phyloP scores from a whole-genome alignment of 1,139 yeast species.

The Entelexis sorbosivorans region DNA sequence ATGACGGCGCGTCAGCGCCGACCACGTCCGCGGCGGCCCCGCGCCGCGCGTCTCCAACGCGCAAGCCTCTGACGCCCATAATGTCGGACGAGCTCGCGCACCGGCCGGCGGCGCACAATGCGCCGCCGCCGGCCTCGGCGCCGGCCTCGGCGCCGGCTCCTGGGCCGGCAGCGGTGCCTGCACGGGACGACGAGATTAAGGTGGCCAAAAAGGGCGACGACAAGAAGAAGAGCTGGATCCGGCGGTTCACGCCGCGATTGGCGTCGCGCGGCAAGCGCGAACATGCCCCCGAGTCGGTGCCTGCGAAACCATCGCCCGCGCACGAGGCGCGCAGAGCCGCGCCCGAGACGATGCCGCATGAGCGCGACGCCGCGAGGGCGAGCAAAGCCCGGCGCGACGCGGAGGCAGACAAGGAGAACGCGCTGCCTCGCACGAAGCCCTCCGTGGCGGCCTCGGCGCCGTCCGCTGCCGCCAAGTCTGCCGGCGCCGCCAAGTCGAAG shows the following conservation, averaged over 20 bases:
- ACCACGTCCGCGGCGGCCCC: neutral
- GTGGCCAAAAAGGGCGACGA: constrained; percentile 4
- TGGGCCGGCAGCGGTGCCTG: neutral
- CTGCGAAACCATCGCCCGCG: neutral
- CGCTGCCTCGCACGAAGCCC: neutral
- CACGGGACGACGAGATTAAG: neutral
- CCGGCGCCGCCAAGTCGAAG: neutral
- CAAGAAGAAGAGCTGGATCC: constrained; percentile 20
- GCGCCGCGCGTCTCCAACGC: neutral
- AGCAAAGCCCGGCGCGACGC: neutral
- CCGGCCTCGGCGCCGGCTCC: neutral
- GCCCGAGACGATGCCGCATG: neutral
- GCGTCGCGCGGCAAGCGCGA: constrained; percentile 8
- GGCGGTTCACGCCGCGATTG: constrained; percentile 21
- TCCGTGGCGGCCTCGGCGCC: neutral
- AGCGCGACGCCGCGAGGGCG: neutral
- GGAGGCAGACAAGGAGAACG: constrained; percentile 16
- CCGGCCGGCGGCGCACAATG: neutral
- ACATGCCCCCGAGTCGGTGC: neutral
- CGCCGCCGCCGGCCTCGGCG: neutral
- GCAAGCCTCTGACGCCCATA: constrained; percentile 15
- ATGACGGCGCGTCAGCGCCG: neutral
- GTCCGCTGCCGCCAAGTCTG: neutral
- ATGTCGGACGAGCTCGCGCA: neutral
- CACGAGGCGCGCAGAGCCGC: neutral